Evolutionary conservation across 75 land plant species (phyloP).

Genomic region (Pinus tabuliformis): DNA sequence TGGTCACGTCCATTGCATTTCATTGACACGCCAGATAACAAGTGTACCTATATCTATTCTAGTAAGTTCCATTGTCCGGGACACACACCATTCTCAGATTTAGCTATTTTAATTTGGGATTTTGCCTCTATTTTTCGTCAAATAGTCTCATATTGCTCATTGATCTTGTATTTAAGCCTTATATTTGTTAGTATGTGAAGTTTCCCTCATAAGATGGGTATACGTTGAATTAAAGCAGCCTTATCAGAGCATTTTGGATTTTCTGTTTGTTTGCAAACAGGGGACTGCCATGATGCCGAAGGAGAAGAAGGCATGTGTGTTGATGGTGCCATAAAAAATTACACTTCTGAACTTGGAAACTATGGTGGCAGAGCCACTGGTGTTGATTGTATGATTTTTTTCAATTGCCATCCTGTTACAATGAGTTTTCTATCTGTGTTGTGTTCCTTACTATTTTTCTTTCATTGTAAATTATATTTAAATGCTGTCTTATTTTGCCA

Average conservation of each 20-base stretch:
- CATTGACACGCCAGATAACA: conserved; percentile 76
- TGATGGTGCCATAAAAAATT: conserved; percentile 86
- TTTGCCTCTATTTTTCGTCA: neutral
- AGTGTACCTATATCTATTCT: conserved; percentile 51
- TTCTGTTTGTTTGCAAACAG: too few species aligned
- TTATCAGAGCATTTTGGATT: neutral
- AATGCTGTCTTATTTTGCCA: neutral
- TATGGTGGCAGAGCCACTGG: neutral
- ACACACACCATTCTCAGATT: too few species aligned
- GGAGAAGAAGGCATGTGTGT: conserved; percentile 47
- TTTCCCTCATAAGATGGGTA: conserved; percentile 23
- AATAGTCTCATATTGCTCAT: neutral
- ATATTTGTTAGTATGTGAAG: neutral
- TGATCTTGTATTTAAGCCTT: neutral
- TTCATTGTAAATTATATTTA: neutral
- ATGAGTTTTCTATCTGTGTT: neutral
- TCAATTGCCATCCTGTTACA: neutral
- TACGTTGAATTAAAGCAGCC: neutral
- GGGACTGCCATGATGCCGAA: conserved; percentile 15
- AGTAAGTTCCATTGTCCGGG: conserved; percentile 24
- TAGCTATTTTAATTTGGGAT: neutral
- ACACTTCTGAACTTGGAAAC: conserved; percentile 63
- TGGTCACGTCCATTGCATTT: conserved; percentile 78
- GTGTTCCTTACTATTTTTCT: neutral
- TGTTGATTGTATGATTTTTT: neutral